These are phyloP conservation scores for Fusarium praegraminearum DNA, from an alignment of 2,329 filamentous ascomycete genomes.

Conservation along the genomic window DNA sequence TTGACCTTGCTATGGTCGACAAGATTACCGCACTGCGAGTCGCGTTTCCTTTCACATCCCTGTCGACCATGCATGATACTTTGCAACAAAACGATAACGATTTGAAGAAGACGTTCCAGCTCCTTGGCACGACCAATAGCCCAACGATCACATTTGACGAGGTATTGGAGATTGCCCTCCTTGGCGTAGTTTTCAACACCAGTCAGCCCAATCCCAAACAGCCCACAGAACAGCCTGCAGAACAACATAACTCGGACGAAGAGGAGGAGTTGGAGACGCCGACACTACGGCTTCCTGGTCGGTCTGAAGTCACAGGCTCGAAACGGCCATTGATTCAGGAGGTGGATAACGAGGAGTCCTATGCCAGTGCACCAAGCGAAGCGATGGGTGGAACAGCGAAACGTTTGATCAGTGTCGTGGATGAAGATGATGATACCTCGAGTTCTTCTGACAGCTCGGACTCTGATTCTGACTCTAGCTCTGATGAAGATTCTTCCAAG, in stretches of 20 bases:
- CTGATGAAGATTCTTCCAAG: slow-evolving; percentile 53
- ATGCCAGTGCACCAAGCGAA: background rate
- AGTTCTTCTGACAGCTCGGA: slow-evolving; percentile 43
- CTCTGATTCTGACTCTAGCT: slow-evolving; percentile 47
- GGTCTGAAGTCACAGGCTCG: slow-evolving; percentile 3
- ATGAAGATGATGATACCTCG: slow-evolving; percentile 28
- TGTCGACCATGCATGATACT: slow-evolving; percentile 53
- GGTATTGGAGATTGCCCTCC: slow-evolving; percentile 49
- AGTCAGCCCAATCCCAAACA: background rate
- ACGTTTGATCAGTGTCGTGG: slow-evolving; percentile 17
- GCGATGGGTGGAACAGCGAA: background rate
- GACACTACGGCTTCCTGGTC: slow-evolving; percentile 21
- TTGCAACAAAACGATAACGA: slow-evolving; percentile 53
- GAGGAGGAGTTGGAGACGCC: slow-evolving; percentile 15
- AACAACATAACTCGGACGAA: slow-evolving; percentile 5
- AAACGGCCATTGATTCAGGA: slow-evolving; percentile 50
- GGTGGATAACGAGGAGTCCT: slow-evolving; percentile 30
- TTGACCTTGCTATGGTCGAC: slow-evolving; percentile 47
- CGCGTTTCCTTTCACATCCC: slow-evolving; percentile 59
- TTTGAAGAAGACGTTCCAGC: slow-evolving; percentile 54
- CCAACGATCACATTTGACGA: slow-evolving; percentile 51
- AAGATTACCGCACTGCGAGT: slow-evolving; percentile 53
- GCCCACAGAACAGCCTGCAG: no score
- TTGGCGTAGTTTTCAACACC: slow-evolving; percentile 8
- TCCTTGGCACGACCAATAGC: slow-evolving; percentile 51